These are phyloP conservation scores for Condylostoma magnum DNA, from an alignment of 169 alveolate species.

Conservation along the genomic window DNA sequence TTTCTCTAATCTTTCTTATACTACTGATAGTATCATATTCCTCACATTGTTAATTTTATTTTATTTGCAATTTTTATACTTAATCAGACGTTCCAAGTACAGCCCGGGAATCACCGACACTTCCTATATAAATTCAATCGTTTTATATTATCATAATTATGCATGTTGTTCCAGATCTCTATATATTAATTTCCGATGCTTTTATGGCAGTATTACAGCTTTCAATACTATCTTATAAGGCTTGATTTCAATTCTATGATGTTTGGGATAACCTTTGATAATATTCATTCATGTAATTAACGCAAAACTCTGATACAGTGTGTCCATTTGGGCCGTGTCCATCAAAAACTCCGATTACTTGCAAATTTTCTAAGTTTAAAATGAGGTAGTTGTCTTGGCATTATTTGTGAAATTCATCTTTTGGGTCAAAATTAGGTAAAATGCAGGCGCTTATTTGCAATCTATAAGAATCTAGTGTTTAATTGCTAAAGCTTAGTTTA, in stretches of 20 bases:
- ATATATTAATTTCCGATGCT: neutral
- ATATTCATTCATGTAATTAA: too few relatives aligned
- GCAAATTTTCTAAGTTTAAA: neutral
- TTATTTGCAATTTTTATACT: neutral
- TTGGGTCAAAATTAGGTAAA: constrained; percentile 8
- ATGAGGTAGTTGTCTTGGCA: constrained; percentile 2
- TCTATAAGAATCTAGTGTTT: too few relatives aligned
- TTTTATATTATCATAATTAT: neutral
- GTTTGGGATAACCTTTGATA: too few relatives aligned
- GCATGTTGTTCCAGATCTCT: constrained; percentile 1
- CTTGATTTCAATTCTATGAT: too few relatives aligned
- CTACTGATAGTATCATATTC: neutral
- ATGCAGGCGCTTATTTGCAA: neutral
- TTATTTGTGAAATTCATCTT: neutral
- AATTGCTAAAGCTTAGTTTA: too few relatives aligned
- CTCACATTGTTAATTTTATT: neutral
- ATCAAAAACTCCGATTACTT: neutral
- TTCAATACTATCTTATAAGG: too few relatives aligned
- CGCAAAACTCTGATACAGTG: neutral
- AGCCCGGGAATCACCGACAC: neutral
- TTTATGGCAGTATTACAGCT: too few relatives aligned
- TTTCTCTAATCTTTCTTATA: neutral
- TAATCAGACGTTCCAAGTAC: neutral
- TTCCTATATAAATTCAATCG: neutral
- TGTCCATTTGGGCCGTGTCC: constrained; percentile 14